Evolutionary conservation across 305 asterid genomes (phyloP).

Genomic region (Fraxinus dipetala): DNA sequence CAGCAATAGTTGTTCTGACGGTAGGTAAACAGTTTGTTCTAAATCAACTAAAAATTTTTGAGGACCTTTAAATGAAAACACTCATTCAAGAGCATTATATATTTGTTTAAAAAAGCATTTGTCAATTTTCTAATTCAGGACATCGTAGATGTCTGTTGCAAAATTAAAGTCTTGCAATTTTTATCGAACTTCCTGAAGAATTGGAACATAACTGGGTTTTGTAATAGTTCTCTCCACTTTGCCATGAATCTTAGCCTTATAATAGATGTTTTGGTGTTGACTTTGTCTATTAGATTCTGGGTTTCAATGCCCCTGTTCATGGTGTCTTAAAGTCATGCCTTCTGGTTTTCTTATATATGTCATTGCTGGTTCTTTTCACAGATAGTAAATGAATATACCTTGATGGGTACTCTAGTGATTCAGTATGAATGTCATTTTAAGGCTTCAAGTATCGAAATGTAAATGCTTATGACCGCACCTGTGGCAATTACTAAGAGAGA

Average conservation of each 20-base stretch:
- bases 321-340: neutral
- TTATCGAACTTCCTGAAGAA: neutral
- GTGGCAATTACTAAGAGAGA: neutral
- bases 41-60: conserved; percentile 5
- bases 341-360: neutral
- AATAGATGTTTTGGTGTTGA: neutral
- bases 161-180: neutral
- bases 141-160: conserved; percentile 6
- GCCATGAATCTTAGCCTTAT: neutral
- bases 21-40: conserved; percentile 41
- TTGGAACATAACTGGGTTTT: neutral
- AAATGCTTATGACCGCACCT: neutral
- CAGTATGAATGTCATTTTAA: neutral
- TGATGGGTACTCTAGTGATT: neutral
- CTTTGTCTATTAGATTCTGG: neutral
- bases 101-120: neutral
- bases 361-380: neutral
- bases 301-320: neutral
- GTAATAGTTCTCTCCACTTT: neutral
- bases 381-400: neutral
- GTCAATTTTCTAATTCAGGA: neutral
- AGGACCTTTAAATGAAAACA: conserved; percentile 14
- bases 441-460: neutral
- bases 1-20: conserved; percentile 91
- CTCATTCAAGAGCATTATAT: conserved; percentile 12